Evolutionary conservation across 2,329 filamentous ascomycete species (phyloP), one percentile per base, ranked within the genome.

Genomic region (Hymenoscyphus repandus): DNA sequence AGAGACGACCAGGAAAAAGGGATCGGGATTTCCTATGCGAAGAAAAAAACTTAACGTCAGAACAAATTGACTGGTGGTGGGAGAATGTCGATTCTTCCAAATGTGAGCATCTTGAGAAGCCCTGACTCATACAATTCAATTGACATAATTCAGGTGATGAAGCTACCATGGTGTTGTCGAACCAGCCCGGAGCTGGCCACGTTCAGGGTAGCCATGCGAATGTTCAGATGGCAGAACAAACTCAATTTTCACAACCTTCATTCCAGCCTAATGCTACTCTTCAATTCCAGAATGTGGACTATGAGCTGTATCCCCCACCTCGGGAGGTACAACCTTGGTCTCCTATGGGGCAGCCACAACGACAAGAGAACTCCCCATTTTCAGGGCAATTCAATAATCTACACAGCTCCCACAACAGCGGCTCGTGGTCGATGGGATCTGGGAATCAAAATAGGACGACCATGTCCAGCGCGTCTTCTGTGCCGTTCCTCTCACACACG

Each of bases 1-100:
- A 52, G 18, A 34, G 52, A 7, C 56, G 51, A 17, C 42, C 42
- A 13, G 41, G 44, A 13, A 45, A 53, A 12, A 43, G 39, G 5
- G 45, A 33, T 20, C 51, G 55, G 37, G 47, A 30, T 1, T 57
- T 57, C 40, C 47, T 58, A 4, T 30, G 39, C 12, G 44, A 18
- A 6, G 49, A 55, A 40, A 55, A 53, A 34, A 54, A 56, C n/a
- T 51, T 60, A 11, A 47, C 49, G 22, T 47, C 47, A 17, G 56
- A 55, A 12, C 52, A 57, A 27, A 58, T 59, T 40, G 50, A 57
- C 27, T 30, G 20, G 10, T 60, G 58, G 56, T 60, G 50, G 40
- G 40, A 46, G 7, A 50, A 45, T 38, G n/a, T 30, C 15, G 45
- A 43, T 30, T n/a, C 33, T 6, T 22, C 33, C 7, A 37, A 41